phyloP scores from a whole-genome alignment of 75 land plant species.

The Chamaecyparis obtusa region DNA sequence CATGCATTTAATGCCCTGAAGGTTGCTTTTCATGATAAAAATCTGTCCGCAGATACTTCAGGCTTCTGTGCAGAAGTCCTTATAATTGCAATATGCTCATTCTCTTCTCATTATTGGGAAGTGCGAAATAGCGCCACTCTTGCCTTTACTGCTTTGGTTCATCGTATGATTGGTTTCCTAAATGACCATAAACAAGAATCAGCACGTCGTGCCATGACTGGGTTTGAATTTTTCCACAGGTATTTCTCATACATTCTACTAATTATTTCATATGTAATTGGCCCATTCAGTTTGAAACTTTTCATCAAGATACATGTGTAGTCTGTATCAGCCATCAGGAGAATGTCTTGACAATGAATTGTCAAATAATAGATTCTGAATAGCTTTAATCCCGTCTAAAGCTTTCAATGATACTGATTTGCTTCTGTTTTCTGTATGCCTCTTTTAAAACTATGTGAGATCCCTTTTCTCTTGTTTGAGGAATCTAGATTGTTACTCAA shows the following conservation, averaged over 20 bases:
- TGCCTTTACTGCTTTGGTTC: slow-evolving; percentile 90
- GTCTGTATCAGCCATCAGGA: neutral
- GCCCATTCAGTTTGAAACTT: neutral
- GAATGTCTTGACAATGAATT: neutral
- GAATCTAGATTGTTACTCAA: neutral
- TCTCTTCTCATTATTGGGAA: slow-evolving; percentile 93
- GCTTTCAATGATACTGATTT: neutral
- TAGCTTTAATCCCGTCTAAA: neutral
- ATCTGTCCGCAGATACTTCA: slow-evolving; percentile 90
- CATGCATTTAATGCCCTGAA: slow-evolving; percentile 94
- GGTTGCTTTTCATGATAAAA: slow-evolving; percentile 93
- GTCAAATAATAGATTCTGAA: neutral
- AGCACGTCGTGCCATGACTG: slow-evolving; percentile 86
- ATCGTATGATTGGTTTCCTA: slow-evolving; percentile 92
- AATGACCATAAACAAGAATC: slow-evolving; percentile 87
- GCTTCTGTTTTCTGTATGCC: neutral
- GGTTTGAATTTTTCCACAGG: slow-evolving; percentile 99
- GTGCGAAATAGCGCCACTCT: slow-evolving; percentile 89
- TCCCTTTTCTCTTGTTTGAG: neutral
- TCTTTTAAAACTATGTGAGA: neutral
- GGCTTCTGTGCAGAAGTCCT: slow-evolving; percentile 94
- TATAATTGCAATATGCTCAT: slow-evolving; percentile 68
- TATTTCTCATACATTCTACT: slow-evolving; percentile 18
- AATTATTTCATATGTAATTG: neutral
- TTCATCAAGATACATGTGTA: neutral